phyloP scores from a whole-genome alignment of 345 rosid species.

The Theobroma cacao region DNA sequence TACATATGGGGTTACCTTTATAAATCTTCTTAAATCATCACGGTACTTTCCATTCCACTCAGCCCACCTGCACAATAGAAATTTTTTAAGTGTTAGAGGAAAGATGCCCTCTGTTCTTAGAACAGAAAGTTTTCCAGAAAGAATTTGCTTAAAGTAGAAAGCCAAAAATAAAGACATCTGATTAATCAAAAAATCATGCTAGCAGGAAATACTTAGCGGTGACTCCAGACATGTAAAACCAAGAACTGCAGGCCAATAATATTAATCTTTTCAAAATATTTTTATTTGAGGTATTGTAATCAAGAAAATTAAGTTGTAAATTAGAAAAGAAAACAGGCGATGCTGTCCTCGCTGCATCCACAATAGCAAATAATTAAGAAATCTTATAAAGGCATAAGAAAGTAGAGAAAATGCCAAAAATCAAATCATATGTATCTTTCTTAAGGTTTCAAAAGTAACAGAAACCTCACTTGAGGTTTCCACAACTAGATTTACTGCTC shows the following conservation, averaged over 20 bases:
- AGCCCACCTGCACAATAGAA: conserved; percentile 69
- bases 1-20: conserved; percentile 54
- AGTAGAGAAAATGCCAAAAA: not conserved
- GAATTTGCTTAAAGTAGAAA: conserved; percentile 1
- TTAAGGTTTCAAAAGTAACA: not conserved
- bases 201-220: not conserved
- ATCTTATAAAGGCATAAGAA: not conserved
- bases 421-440: not conserved
- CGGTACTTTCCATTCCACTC: conserved; percentile 99
- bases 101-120: not conserved
- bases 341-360: not conserved
- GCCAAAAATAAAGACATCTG: not conserved
- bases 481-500: not conserved
- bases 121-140: not conserved
- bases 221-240: not conserved
- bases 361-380: not conserved
- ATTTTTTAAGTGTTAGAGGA: conserved; percentile 9
- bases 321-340: not conserved
- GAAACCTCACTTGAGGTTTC: not conserved
- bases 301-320: not conserved
- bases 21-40: conserved; percentile 77
- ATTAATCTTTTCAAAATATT: not conserved
- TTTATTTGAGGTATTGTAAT: too few relatives aligned
- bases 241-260: not conserved
- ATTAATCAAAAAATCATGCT: conserved; percentile 5